Percentiles rank a stretch among this genome's conserved stretches.
Evolutionary conservation across 1,284 basidiomycete species (phyloP).

Genomic region (Gymnopus androsaceus): DNA sequence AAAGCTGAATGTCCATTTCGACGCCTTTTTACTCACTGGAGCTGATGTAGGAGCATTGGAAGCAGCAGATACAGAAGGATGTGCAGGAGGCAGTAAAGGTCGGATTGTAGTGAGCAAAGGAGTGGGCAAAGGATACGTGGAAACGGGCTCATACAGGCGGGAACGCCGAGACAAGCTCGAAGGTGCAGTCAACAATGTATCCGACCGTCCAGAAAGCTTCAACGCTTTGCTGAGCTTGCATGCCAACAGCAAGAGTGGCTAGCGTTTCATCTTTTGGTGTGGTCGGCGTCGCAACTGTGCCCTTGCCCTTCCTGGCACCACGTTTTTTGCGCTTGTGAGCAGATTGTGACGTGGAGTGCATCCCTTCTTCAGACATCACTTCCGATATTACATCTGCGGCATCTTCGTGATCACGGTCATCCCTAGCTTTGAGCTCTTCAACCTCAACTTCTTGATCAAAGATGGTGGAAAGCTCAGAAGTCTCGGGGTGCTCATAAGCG

Average conservation of each 20-base stretch:
- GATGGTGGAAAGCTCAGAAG: slow-evolving; percentile 48
- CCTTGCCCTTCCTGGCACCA: slow-evolving; percentile 74
- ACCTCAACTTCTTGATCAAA: slow-evolving; percentile 54
- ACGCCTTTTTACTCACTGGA: slow-evolving; percentile 69
- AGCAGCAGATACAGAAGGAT: slow-evolving; percentile 22
- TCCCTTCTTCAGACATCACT: slow-evolving; percentile 36
- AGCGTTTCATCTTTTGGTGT: slow-evolving; percentile 55
- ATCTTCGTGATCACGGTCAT: slow-evolving; percentile 30
- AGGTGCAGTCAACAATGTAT: slow-evolving; percentile 6
- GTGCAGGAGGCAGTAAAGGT: slow-evolving; percentile 17
- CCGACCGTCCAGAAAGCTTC: slow-evolving; percentile 30
- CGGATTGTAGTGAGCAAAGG: slow-evolving; percentile 30
- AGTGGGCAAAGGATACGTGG: slow-evolving; percentile 43
- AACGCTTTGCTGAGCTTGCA: slow-evolving; percentile 76
- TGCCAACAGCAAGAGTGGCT: slow-evolving; percentile 71
- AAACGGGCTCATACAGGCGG: slow-evolving; percentile 40
- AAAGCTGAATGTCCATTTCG: slow-evolving; percentile 78
- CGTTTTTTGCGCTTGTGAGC: slow-evolving; percentile 78
- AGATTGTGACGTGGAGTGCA: slow-evolving; percentile 57
- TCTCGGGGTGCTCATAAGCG: slow-evolving; percentile 49
- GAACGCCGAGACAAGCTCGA: slow-evolving; percentile 13
- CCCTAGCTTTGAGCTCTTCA: slow-evolving; percentile 31
- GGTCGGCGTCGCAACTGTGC: slow-evolving; percentile 31
- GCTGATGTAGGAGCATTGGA: slow-evolving; percentile 23
- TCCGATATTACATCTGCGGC: slow-evolving; percentile 41